A percentile compares a stretch with the other conserved stretches of the same genome.
Evolutionary conservation across 495 filamentous ascomycete species (phyloP).

Genomic region (Podospora pseudoanserina): DNA sequence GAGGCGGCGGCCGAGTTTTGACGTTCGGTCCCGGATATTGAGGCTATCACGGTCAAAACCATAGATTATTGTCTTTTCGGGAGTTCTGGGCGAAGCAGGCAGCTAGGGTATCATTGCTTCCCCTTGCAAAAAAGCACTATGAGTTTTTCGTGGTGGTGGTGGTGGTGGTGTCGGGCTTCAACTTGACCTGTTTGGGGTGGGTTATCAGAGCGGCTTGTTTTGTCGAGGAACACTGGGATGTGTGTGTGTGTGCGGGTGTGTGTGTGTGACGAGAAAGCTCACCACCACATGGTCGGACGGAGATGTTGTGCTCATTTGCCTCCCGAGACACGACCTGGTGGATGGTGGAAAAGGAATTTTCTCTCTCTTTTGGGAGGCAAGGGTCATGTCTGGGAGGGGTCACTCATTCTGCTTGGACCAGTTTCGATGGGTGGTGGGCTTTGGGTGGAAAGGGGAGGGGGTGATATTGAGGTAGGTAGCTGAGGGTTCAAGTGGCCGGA

Average conservation of each 20-base stretch:
- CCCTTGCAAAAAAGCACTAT: not conserved
- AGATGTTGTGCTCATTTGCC: not conserved
- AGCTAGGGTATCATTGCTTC: slow-evolving; percentile 3
- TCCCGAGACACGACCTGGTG: not conserved
- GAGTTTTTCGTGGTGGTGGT: not conserved
- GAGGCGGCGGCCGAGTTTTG: slow-evolving; percentile 1
- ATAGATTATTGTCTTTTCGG: not conserved
- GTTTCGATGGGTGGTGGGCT: not conserved
- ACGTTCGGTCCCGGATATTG: slow-evolving; percentile 1
- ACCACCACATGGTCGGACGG: not conserved
- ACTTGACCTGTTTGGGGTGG: slow-evolving; percentile 2
- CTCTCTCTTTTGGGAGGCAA: not conserved
- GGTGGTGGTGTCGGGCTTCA: not conserved
- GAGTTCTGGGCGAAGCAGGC: not conserved
- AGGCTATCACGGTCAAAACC: not conserved
- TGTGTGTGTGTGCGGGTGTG: not conserved
- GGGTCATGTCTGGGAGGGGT: not conserved
- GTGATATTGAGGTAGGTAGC: too few species aligned
- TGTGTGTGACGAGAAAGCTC: slow-evolving; percentile 1
- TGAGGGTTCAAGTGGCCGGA: not conserved
- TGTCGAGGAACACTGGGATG: not conserved
- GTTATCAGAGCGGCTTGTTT: not conserved
- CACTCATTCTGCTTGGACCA: not conserved
- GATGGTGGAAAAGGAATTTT: not conserved
- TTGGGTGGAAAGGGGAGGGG: too few species aligned